Percentiles rank a stretch among this genome's conserved stretches.
These are phyloP conservation scores for Aspergillus niger DNA, from an alignment of 2,329 filamentous ascomycete genomes.

Conservation along the genomic window DNA sequence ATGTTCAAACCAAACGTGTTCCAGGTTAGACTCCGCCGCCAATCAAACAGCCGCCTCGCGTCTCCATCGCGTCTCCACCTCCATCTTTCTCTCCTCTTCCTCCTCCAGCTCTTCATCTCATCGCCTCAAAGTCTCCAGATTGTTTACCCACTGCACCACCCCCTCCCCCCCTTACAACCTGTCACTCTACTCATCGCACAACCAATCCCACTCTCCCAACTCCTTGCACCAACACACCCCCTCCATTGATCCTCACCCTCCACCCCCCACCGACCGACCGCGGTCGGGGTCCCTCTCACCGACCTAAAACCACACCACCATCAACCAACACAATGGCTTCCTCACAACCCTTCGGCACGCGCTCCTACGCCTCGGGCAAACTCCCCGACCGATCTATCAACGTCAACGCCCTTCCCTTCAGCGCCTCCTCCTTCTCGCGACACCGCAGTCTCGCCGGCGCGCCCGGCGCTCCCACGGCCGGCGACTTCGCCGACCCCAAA, in stretches of 20 bases:
- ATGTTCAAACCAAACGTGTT: not conserved
- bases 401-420: conserved; percentile 47
- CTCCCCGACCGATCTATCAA: conserved; percentile 52
- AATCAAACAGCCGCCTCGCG: conserved; percentile 29
- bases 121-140: not conserved
- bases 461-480: conserved; percentile 35
- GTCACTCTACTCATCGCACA: not conserved
- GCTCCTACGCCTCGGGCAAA: conserved; percentile 56
- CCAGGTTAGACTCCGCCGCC: conserved; percentile 4
- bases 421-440: conserved; percentile 47
- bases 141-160: not conserved
- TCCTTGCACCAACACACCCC: not conserved
- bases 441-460: conserved; percentile 38
- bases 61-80: conserved; percentile 13
- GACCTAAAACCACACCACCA: conserved; percentile 7
- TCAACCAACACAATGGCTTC: conserved; percentile 50
- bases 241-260: not conserved
- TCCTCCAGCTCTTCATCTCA: not conserved
- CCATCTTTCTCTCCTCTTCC: not conserved
- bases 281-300: not conserved
- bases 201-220: not conserved
- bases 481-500: conserved; percentile 33
- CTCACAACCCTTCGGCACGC: conserved; percentile 57
- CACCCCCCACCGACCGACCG: not conserved
- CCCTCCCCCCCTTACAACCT: not conserved